A percentile compares a stretch with the other conserved stretches of the same genome.
Conservation (phyloP, 768 basidiomycete species). For the Lactarius quietus region DNA sequence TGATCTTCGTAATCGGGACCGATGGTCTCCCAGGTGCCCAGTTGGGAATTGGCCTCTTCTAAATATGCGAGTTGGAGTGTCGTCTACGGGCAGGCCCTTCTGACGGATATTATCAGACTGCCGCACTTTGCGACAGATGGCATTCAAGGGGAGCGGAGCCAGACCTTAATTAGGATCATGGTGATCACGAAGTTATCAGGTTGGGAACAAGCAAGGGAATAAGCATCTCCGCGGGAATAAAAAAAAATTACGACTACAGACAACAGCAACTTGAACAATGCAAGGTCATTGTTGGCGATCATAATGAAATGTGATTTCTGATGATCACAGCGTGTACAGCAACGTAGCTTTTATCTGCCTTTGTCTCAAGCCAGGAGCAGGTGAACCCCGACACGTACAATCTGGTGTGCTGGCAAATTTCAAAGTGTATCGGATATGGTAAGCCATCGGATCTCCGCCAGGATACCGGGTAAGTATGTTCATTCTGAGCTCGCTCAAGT, state of each 20-base stretch:
- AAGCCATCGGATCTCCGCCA: slow-evolving; percentile 20
- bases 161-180: background rate
- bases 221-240: slow-evolving; percentile 13
- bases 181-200: slow-evolving; percentile 1
- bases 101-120: background rate
- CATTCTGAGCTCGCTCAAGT: slow-evolving; percentile 11
- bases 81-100: background rate
- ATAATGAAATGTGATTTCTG: slow-evolving; percentile 2
- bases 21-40: slow-evolving; percentile 8
- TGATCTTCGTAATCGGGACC: slow-evolving; percentile 16
- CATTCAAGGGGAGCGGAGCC: slow-evolving; percentile 10
- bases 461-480: slow-evolving; percentile 15
- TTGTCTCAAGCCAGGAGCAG: slow-evolving; percentile 9
- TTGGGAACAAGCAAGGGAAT: slow-evolving; percentile 1
- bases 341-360: background rate
- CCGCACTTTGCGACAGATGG: background rate
- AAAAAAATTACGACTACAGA: too few relatives aligned
- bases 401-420: slow-evolving; percentile 22
- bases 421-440: slow-evolving; percentile 16
- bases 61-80: background rate
- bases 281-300: background rate
- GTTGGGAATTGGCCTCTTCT: background rate
- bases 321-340: background rate
- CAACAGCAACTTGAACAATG: background rate
- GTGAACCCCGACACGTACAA: slow-evolving; percentile 12